phyloP scores from a whole-genome alignment of 2,329 filamentous ascomycete genomes.

The Cordyceps tenuipes region DNA sequence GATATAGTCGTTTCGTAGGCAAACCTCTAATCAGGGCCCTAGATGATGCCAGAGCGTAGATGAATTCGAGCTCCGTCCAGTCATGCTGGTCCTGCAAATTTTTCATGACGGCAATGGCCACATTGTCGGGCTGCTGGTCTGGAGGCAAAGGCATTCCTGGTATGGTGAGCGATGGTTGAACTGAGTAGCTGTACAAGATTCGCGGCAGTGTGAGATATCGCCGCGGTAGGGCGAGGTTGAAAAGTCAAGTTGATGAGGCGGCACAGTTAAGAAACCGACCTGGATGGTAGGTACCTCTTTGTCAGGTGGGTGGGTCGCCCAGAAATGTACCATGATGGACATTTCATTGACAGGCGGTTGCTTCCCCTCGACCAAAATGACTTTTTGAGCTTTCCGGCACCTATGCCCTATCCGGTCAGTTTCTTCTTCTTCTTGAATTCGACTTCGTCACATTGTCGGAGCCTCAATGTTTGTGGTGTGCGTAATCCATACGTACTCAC shows the following conservation, averaged over 20 bases:
- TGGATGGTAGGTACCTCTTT: background rate
- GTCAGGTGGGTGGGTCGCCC: background rate
- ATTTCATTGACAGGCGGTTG: background rate
- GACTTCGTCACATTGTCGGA: too few relatives aligned
- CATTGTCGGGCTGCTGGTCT: slow-evolving; percentile 12
- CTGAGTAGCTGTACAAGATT: background rate
- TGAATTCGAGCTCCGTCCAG: slow-evolving; percentile 55
- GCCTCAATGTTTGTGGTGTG: too few relatives aligned
- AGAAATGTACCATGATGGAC: background rate
- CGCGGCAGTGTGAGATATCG: background rate
- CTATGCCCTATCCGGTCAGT: too few relatives aligned
- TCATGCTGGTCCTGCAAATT: slow-evolving; percentile 70
- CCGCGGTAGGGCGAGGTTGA: background rate
- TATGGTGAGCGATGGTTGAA: too few relatives aligned
- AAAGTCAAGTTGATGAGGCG: background rate
- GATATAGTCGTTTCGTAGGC: slow-evolving; percentile 64
- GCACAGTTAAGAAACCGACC: background rate
- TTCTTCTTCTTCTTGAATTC: too few relatives aligned
- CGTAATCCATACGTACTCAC: too few relatives aligned
- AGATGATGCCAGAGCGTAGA: slow-evolving; percentile 36
- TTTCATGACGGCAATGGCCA: slow-evolving; percentile 46
- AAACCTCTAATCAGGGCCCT: slow-evolving; percentile 64
- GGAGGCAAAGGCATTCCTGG: too few relatives aligned
- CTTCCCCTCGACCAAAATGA: too few relatives aligned
- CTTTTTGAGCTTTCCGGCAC: too few relatives aligned